Percentiles rank a stretch among this genome's conserved stretches.
Evolutionary conservation across 495 filamentous ascomycete species (phyloP).

Genomic region (Lepidopterella palustris): DNA sequence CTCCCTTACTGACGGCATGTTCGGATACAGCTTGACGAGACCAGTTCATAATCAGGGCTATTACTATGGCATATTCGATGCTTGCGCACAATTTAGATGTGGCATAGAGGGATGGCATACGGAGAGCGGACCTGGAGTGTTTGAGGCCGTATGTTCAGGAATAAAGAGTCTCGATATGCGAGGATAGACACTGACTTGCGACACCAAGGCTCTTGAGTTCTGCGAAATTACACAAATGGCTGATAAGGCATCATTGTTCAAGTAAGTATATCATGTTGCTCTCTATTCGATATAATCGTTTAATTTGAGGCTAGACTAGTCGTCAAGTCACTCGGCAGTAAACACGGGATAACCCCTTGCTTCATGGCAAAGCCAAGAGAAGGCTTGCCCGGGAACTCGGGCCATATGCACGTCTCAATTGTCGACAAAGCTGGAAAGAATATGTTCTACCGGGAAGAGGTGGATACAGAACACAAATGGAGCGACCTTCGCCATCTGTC

Average conservation of each 20-base stretch:
- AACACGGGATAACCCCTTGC: conserved; percentile 86
- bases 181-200: background rate
- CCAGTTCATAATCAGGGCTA: conserved; percentile 91
- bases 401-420: conserved; percentile 90
- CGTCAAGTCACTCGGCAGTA: conserved; percentile 76
- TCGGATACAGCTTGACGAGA: conserved; percentile 91
- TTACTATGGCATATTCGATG: conserved; percentile 84
- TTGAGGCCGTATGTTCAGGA: conserved; percentile 63
- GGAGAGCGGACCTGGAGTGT: conserved; percentile 91
- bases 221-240: conserved; percentile 80
- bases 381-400: conserved; percentile 84
- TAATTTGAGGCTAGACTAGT: conserved; percentile 50
- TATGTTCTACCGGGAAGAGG: conserved; percentile 64
- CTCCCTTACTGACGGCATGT: conserved; percentile 90
- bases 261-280: conserved; percentile 46
- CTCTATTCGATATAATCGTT: background rate
- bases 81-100: conserved; percentile 74
- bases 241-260: conserved; percentile 86
- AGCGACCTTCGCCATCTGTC: conserved; percentile 73
- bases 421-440: conserved; percentile 65
- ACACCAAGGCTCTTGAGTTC: conserved; percentile 65
- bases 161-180: background rate
- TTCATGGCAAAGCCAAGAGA: conserved; percentile 99
- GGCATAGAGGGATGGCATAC: conserved; percentile 96
- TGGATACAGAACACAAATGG: conserved; percentile 63